Conservation (phyloP, 805 yeast species). For the Suhomyces faveliae region DNA sequence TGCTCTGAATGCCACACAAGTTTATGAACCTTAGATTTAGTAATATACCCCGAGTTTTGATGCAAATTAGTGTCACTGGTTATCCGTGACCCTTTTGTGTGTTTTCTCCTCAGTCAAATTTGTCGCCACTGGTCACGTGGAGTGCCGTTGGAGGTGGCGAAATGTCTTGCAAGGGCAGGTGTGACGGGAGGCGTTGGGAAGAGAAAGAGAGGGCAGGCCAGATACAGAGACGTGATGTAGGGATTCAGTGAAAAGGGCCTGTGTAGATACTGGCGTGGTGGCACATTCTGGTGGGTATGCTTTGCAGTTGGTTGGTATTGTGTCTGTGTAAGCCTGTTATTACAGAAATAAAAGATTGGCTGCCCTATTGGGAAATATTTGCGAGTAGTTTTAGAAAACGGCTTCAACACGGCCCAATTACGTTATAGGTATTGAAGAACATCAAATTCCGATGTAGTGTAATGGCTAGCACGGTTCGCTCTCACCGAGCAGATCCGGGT, state of each 20-base stretch:
- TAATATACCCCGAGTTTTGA: background rate
- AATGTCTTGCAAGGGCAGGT: background rate
- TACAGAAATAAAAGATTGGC: background rate
- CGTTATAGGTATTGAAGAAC: no score
- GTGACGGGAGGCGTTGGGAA: background rate
- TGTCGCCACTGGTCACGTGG: slow-evolving; percentile 1
- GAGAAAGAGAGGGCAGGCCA: background rate
- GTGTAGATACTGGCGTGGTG: no score
- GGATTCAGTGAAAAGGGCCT: no score
- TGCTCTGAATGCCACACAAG: background rate
- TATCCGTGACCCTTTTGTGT: background rate
- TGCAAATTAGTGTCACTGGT: background rate
- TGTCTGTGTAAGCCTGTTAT: background rate
- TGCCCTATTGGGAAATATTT: background rate
- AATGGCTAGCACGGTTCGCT: slow-evolving; percentile 9
- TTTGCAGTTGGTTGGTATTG: no score
- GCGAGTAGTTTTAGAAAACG: background rate
- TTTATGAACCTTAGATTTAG: background rate
- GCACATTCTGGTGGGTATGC: no score
- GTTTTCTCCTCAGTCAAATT: background rate
- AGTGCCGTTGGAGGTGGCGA: background rate
- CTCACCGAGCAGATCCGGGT: slow-evolving; percentile 10
- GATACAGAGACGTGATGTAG: no score
- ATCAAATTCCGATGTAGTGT: slow-evolving; percentile 8
- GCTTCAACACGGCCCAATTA: no score